Conservation (phyloP, 2,329 filamentous ascomycete species). For the Karstenula rhodostoma region DNA sequence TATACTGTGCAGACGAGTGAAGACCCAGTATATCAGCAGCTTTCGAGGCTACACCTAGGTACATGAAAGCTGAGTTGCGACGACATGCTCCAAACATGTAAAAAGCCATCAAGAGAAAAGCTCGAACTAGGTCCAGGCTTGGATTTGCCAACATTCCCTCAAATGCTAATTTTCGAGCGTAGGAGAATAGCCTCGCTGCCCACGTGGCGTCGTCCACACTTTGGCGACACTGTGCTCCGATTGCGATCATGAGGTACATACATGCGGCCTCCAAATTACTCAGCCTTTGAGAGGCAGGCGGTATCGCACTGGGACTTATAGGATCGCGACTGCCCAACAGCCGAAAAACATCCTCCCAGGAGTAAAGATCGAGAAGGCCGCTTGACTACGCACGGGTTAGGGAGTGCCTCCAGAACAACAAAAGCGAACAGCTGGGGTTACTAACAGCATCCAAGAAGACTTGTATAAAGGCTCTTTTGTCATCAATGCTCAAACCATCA, state of each 20-base stretch:
- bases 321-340: constrained; percentile 5
- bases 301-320: background rate
- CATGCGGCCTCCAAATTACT: constrained; percentile 34
- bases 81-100: constrained; percentile 68
- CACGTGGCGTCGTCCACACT: constrained; percentile 31
- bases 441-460: constrained; percentile 45
- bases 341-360: constrained; percentile 33
- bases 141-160: constrained; percentile 63
- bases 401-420: constrained; percentile 18
- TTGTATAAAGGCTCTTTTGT: constrained; percentile 41
- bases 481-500: constrained; percentile 40
- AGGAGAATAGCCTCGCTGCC: constrained; percentile 56
- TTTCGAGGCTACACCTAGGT: constrained; percentile 66
- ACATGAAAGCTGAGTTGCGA: constrained; percentile 69
- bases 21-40: constrained; percentile 66
- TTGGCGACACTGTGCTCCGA: constrained; percentile 59
- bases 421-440: constrained; percentile 33
- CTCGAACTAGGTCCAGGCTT: constrained; percentile 60
- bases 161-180: constrained; percentile 59
- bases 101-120: constrained; percentile 65
- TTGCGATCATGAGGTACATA: constrained; percentile 58
- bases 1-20: constrained; percentile 53
- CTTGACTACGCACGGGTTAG: constrained; percentile 44
- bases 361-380: constrained; percentile 52
- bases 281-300: constrained; percentile 16